Percentiles rank a stretch among this genome's conserved stretches.
Evolutionary conservation across 2,329 filamentous ascomycete genomes (phyloP).

Genomic region (Stagonosporopsis rhizophila): DNA sequence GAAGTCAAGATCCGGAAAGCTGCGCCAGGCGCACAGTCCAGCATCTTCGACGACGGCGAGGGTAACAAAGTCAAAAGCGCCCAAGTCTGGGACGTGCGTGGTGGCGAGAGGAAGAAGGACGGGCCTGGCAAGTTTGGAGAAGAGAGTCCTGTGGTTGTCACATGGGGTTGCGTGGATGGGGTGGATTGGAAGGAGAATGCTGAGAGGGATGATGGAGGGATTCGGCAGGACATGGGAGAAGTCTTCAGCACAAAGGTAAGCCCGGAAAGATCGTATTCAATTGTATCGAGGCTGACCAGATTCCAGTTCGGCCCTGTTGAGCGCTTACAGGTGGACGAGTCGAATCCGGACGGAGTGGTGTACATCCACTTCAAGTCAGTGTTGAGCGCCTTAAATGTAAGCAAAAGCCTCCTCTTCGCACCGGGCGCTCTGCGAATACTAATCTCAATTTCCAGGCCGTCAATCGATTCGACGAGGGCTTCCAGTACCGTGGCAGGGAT

Average conservation of each 20-base stretch:
- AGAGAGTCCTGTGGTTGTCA: conserved; percentile 82
- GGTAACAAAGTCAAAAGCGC: conserved; percentile 58
- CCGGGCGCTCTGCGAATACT: conserved; percentile 5
- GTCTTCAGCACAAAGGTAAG: conserved; percentile 81
- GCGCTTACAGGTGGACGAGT: conserved; percentile 72
- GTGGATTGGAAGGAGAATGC: conserved; percentile 84
- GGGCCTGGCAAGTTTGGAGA: conserved; percentile 50
- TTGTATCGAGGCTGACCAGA: conserved; percentile 15
- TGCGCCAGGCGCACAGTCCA: conserved; percentile 22
- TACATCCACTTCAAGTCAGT: conserved; percentile 93
- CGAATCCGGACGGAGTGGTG: conserved; percentile 67
- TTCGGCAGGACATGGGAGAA: conserved; percentile 95
- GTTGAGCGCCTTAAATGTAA: conserved; percentile 81
- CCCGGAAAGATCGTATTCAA: background rate
- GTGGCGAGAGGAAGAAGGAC: conserved; percentile 63
- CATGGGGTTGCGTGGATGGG: conserved; percentile 84
- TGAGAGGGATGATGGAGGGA: conserved; percentile 61
- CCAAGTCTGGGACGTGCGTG: conserved; percentile 74
- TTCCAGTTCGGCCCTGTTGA: conserved; percentile 81
- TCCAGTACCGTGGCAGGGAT: conserved; percentile 88
- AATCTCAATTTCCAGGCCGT: conserved; percentile 69
- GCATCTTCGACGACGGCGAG: conserved; percentile 37
- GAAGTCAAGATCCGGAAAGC: conserved; percentile 62
- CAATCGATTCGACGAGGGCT: conserved; percentile 86
- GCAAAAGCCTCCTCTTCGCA: conserved; percentile 48